Conservation (phyloP, 2,329 filamentous ascomycete genomes). For the Colletotrichum sp. region DNA sequence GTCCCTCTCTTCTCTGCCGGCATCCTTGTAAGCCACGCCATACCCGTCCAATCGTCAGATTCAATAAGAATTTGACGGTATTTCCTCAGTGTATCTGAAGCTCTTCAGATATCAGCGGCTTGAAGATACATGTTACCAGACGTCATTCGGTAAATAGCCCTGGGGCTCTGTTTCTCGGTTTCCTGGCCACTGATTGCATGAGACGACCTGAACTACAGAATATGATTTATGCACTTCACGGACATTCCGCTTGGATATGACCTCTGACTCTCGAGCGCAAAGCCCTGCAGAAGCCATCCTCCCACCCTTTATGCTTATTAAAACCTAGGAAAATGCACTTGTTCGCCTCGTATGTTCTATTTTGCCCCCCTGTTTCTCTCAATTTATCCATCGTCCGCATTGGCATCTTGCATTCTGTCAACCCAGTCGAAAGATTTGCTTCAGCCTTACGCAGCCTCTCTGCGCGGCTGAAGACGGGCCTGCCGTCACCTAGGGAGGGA, state of each 20-base stretch:
- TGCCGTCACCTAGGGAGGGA: neutral
- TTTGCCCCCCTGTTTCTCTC: neutral
- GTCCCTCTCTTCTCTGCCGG: neutral
- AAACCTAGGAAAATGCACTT: neutral
- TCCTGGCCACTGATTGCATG: neutral
- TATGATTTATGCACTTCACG: neutral
- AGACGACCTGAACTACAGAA: neutral
- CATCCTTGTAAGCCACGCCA: conserved; percentile 12
- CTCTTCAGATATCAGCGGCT: neutral
- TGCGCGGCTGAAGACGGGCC: neutral
- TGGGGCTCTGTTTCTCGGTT: neutral
- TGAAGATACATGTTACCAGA: neutral
- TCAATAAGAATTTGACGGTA: neutral
- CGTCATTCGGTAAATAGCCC: neutral
- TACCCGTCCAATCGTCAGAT: neutral
- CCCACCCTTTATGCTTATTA: neutral
- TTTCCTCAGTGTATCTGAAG: neutral
- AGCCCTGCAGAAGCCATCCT: neutral
- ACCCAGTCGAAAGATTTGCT: neutral
- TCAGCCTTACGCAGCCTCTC: neutral
- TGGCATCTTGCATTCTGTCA: neutral
- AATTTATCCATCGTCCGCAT: neutral
- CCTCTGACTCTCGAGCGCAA: neutral
- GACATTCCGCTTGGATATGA: neutral
- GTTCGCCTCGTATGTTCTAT: neutral